Percentiles rank a stretch among this genome's conserved stretches.
phyloP scores from a whole-genome alignment of 352 stramenopile species.

The Globisporangium parvum region DNA sequence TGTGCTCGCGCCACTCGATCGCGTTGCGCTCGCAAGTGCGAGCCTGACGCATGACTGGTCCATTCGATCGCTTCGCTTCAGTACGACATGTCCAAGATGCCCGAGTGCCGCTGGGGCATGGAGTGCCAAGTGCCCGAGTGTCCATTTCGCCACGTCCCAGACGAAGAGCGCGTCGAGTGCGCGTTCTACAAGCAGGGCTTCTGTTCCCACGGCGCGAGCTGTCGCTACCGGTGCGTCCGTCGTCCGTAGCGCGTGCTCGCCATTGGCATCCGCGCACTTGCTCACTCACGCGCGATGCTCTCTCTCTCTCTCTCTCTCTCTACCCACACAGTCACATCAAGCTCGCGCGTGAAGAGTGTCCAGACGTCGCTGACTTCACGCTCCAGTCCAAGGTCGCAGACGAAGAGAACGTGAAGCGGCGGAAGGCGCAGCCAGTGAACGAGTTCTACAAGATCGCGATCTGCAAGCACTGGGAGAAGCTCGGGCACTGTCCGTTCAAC shows the following conservation, averaged over 20 bases:
- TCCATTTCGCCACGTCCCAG: conserved; percentile 94
- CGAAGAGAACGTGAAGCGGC: conserved; percentile 86
- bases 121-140: conserved; percentile 96
- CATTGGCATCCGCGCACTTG: not conserved
- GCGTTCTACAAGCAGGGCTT: conserved; percentile 98
- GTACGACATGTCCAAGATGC: conserved; percentile 97
- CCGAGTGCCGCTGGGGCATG: conserved; percentile 95
- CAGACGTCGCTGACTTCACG: conserved; percentile 92
- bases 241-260: not conserved
- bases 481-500: conserved; percentile 94
- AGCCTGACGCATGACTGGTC: not conserved
- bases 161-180: conserved; percentile 95
- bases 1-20: not conserved
- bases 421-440: conserved; percentile 88
- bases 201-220: conserved; percentile 95
- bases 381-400: conserved; percentile 88
- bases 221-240: conserved; percentile 74
- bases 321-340: conserved; percentile 82
- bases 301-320: too few species aligned
- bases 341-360: conserved; percentile 89
- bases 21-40: too few species aligned
- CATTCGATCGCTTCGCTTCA: conserved; percentile 15
- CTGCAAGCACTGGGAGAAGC: conserved; percentile 96
- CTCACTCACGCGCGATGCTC: not conserved
- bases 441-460: conserved; percentile 98